Evolutionary conservation across 2,329 filamentous ascomycete species (phyloP).

Genomic region (Trichoderma lentiforme): DNA sequence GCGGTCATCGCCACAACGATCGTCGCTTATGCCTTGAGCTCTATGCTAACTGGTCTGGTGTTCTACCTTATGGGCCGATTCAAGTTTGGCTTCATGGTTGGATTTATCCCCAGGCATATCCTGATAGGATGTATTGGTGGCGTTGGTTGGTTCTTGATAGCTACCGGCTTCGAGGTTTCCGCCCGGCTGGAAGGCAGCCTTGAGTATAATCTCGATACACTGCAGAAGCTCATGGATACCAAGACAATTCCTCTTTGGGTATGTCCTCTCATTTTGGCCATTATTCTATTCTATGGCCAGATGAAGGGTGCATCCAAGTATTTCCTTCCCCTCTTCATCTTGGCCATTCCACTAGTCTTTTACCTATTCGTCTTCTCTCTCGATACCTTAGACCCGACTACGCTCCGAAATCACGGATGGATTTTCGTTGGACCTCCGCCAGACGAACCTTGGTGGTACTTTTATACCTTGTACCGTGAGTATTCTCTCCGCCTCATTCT

Average conservation of each 20-base stretch:
- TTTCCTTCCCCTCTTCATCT: slow-evolving; percentile 82
- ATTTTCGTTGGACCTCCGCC: slow-evolving; percentile 84
- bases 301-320: slow-evolving; percentile 76
- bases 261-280: slow-evolving; percentile 71
- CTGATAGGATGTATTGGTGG: slow-evolving; percentile 96
- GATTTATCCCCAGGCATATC: slow-evolving; percentile 95
- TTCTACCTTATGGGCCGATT: slow-evolving; percentile 90
- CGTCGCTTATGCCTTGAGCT: slow-evolving; percentile 83
- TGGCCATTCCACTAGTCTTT: slow-evolving; percentile 71
- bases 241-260: slow-evolving; percentile 82
- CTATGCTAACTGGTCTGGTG: slow-evolving; percentile 82
- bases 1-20: slow-evolving; percentile 94
- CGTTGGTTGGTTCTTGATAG: slow-evolving; percentile 89
- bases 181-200: slow-evolving; percentile 83
- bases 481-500: slow-evolving; percentile 18
- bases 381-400: slow-evolving; percentile 62
- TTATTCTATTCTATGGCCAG: slow-evolving; percentile 73
- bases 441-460: slow-evolving; percentile 93
- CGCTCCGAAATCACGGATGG: slow-evolving; percentile 75
- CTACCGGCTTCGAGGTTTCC: slow-evolving; percentile 90
- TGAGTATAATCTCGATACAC: slow-evolving; percentile 72
- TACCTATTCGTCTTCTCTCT: slow-evolving; percentile 73
- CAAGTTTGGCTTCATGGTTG: slow-evolving; percentile 85
- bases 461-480: slow-evolving; percentile 91
- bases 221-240: slow-evolving; percentile 67